A percentile compares a stretch with the other conserved stretches of the same genome.
Conservation (phyloP, 1,139 yeast species). For the Saccharomyces hybrid region DNA sequence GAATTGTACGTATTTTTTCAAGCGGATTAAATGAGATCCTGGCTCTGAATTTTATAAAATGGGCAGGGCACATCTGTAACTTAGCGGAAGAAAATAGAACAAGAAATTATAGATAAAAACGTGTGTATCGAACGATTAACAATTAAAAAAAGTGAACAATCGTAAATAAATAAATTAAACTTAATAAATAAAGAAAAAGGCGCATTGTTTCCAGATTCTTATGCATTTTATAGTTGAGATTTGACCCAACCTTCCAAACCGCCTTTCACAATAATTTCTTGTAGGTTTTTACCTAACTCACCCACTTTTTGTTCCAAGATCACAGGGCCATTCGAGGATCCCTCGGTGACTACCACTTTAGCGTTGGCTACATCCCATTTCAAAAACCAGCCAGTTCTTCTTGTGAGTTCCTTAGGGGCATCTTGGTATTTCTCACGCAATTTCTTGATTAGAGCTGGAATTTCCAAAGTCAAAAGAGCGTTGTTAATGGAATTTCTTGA, state of each 20-base stretch:
- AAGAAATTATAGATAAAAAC: background rate
- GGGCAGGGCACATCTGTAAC: background rate
- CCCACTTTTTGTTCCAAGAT: constrained; percentile 84
- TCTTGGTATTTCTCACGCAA: constrained; percentile 61
- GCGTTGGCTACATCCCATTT: constrained; percentile 91
- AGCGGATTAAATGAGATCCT: background rate
- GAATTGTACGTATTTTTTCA: background rate
- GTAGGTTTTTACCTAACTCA: constrained; percentile 89
- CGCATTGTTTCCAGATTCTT: background rate
- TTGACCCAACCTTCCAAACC: constrained; percentile 98
- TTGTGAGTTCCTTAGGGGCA: constrained; percentile 59
- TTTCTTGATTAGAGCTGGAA: constrained; percentile 74
- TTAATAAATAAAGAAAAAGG: constrained; percentile 1
- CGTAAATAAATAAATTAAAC: background rate
- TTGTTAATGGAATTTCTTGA: constrained; percentile 93
- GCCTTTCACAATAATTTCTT: constrained; percentile 93
- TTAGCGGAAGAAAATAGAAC: background rate
- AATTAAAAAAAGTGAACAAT: background rate
- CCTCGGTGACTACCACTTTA: constrained; percentile 67
- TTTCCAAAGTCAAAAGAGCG: constrained; percentile 86
- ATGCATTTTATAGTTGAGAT: constrained; percentile 46
- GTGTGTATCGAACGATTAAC: background rate
- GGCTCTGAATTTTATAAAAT: background rate
- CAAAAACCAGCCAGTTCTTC: constrained; percentile 90
- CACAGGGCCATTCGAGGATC: constrained; percentile 43